Evolutionary conservation across 345 rosid genomes (phyloP), one percentile per base, ranked within the genome.

Genomic region (Laguncularia racemosa): DNA sequence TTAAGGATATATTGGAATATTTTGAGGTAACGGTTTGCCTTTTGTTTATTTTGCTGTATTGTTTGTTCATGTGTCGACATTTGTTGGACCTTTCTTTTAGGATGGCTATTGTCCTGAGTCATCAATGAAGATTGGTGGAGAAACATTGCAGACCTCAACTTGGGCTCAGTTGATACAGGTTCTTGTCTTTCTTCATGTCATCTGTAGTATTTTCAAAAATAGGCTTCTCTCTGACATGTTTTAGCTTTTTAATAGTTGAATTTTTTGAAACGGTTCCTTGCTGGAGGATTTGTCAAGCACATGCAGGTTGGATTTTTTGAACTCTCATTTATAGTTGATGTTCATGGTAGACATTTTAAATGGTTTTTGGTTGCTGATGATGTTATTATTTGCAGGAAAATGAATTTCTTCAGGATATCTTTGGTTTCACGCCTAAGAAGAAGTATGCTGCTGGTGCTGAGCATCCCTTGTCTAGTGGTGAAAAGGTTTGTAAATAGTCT

Each of bases 251-350:
- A 46, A 62, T 87, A 93, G 97, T 71, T 89, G 53, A 87, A 87
- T 78, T 93, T 72, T 64, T 52, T 89, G 69, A 93, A 81, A 83
- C 92, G 50, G 66, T 89, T 85, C 57, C 90, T 93, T 59, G 99
- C 92, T 11, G 80, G 97, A 52, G 99, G 99, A 6, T 93, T 93
- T 72, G 79, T 78, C 20, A 93, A 79, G 73, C 99, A 93, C 77
- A 84, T 93, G 92, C 96, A 82, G 96, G 99, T 92, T 56, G 38
- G 85, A 61, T 50, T 33, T 58, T 52, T 59, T 67, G 3, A 23
- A 15, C 18, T 21, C 52, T 16, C 21, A 15, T 14, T 14, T 2
- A 14, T 33, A n/a, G 20, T n/a, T 47, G 21, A 60, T 51, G 14
- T 20, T 44, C 14, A 16, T n/a, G 38, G 17, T 20, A 26, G 46